Percentiles rank a stretch among this genome's conserved stretches.
phyloP scores from a whole-genome alignment of 352 stramenopile genomes.

The Phytophthora hibernalis region DNA sequence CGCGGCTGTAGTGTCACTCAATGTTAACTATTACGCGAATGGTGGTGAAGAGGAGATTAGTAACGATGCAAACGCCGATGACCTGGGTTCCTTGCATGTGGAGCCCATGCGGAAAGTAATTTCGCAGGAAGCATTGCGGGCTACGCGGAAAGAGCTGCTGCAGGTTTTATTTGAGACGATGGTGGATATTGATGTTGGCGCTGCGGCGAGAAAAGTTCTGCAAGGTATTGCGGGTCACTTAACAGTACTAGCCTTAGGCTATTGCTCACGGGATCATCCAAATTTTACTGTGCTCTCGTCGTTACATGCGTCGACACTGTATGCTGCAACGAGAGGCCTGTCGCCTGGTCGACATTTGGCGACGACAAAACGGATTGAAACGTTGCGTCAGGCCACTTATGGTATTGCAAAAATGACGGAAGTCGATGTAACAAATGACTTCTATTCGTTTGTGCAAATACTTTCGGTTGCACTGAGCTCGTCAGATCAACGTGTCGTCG shows the following conservation, averaged over 20 bases:
- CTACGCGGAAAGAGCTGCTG: constrained; percentile 61
- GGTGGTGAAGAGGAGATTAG: constrained; percentile 25
- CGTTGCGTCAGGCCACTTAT: constrained; percentile 76
- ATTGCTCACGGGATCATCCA: constrained; percentile 61
- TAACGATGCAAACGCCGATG: constrained; percentile 14
- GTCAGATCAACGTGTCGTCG: constrained; percentile 61
- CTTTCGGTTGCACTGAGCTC: constrained; percentile 76
- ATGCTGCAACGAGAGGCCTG: constrained; percentile 78
- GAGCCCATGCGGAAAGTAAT: constrained; percentile 54
- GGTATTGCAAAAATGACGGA: constrained; percentile 67
- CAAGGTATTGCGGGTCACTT: constrained; percentile 64
- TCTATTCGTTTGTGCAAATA: constrained; percentile 69
- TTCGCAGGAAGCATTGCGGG: constrained; percentile 57
- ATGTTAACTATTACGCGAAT: constrained; percentile 46
- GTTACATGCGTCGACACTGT: constrained; percentile 74
- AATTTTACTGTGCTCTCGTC: constrained; percentile 79
- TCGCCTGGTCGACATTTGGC: constrained; percentile 82
- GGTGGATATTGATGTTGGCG: constrained; percentile 78
- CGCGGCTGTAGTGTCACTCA: constrained; percentile 60
- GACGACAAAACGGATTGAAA: constrained; percentile 83
- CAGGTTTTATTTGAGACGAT: constrained; percentile 75
- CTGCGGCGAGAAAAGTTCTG: constrained; percentile 63
- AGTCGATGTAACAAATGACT: constrained; percentile 59
- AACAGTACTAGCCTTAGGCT: constrained; percentile 51
- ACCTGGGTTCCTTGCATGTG: constrained; percentile 27